phyloP scores from a whole-genome alignment of 2,329 filamentous ascomycete genomes.

The Drechslerella dactyloides region DNA sequence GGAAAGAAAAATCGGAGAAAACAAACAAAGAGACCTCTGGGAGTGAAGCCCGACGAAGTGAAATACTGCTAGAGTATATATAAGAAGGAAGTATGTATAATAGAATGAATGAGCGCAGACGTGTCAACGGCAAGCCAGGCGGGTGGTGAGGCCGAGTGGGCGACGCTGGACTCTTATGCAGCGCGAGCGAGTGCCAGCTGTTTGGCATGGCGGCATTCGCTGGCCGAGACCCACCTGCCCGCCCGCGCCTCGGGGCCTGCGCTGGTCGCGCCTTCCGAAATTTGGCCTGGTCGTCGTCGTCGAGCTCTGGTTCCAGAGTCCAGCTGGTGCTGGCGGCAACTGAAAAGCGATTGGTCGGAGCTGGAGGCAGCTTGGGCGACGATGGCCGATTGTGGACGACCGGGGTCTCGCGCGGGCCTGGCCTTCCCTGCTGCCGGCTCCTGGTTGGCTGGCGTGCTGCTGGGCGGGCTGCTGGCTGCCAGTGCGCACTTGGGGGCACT shows the following conservation, averaged over 20 bases:
- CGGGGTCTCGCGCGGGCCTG: neutral
- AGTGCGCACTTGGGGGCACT: too few species aligned
- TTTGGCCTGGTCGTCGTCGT: too few species aligned
- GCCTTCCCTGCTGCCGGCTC: neutral
- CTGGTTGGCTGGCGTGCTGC: constrained; percentile 20
- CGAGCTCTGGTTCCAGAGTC: neutral
- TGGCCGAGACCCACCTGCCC: neutral
- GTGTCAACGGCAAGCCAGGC: constrained; percentile 30
- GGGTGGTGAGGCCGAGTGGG: constrained; percentile 31
- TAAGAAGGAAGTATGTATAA: neutral
- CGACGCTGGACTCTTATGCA: constrained; percentile 48
- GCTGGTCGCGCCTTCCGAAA: too few species aligned
- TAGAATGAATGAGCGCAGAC: constrained; percentile 24
- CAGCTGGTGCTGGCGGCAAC: neutral
- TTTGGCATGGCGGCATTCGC: constrained; percentile 7
- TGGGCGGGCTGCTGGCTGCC: constrained; percentile 15
- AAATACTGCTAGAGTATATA: constrained; percentile 1
- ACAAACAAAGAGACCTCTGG: too few species aligned
- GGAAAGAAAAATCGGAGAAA: too few species aligned
- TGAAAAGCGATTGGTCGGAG: neutral
- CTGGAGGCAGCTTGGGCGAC: too few species aligned
- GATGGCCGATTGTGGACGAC: too few species aligned
- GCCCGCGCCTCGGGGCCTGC: too few species aligned
- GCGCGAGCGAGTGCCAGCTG: constrained; percentile 33
- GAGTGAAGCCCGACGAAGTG: neutral